Conservation (phyloP, 108 stramenopile species). For the Conticribra weissflogii region DNA sequence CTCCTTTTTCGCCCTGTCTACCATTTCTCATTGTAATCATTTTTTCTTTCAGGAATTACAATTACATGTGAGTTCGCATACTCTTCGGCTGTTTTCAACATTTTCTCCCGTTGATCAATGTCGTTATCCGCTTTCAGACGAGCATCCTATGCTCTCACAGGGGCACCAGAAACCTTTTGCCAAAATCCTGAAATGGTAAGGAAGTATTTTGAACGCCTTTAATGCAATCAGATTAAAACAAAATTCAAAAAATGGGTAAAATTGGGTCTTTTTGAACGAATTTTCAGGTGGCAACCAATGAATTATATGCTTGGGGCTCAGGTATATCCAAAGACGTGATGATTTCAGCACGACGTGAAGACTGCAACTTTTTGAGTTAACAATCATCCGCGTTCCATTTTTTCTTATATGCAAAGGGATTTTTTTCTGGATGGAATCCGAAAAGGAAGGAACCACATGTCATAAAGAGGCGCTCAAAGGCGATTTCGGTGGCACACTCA, state of each 20-base stretch:
- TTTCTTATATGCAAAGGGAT: conserved; percentile 1
- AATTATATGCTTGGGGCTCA: conserved; percentile 41
- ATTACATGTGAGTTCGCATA: no score
- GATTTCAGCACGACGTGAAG: neutral
- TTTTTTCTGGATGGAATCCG: conserved; percentile 49
- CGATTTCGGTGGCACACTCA: conserved; percentile 47
- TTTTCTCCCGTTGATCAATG: no score
- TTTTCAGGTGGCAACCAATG: conserved; percentile 20
- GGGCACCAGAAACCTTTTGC: conserved; percentile 33
- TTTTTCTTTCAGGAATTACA: no score
- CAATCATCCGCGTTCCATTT: no score
- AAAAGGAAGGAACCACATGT: conserved; percentile 48
- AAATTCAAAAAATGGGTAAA: no score
- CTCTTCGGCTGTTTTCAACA: no score
- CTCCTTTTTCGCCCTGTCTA: no score
- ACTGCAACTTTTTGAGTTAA: no score
- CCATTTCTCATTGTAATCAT: no score
- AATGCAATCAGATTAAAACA: no score
- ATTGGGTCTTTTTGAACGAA: no score
- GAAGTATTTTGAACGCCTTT: no score
- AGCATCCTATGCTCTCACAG: conserved; percentile 29
- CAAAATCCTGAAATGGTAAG: conserved; percentile 29
- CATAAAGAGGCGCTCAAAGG: conserved; percentile 47
- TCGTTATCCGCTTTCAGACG: neutral
- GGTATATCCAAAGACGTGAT: conserved; percentile 3